These are phyloP conservation scores for Pulicaria dysenterica DNA, from an alignment of 129 eudicot genomes.

Conservation along the genomic window DNA sequence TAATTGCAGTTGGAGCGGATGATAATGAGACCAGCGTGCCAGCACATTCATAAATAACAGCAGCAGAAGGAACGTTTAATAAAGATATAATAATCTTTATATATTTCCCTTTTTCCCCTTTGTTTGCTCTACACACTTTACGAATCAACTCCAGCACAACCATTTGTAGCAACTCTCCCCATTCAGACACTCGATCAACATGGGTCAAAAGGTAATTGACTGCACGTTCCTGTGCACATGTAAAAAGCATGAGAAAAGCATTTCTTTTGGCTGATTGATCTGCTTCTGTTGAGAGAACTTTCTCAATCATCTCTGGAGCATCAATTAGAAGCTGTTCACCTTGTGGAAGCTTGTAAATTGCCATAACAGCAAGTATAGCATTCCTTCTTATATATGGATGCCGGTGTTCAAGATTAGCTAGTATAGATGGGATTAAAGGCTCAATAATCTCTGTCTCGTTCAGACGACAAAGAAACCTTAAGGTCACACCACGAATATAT, in stretches of 20 bases:
- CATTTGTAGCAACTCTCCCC: slow-evolving; percentile 96
- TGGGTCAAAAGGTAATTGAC: slow-evolving; percentile 78
- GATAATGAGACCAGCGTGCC: slow-evolving; percentile 91
- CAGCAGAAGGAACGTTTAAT: slow-evolving; percentile 84
- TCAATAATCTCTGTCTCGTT: slow-evolving; percentile 86
- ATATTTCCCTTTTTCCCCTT: slow-evolving; percentile 84
- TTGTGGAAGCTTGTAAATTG: slow-evolving; percentile 93
- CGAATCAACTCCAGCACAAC: slow-evolving; percentile 90
- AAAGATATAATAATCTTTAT: slow-evolving; percentile 84
- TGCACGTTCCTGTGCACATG: slow-evolving; percentile 92
- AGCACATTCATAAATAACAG: slow-evolving; percentile 94
- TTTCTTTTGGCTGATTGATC: slow-evolving; percentile 93
- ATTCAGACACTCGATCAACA: slow-evolving; percentile 79
- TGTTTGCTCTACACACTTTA: slow-evolving; percentile 93
- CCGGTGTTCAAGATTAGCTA: slow-evolving; percentile 84
- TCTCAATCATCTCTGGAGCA: slow-evolving; percentile 96
- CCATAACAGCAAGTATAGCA: slow-evolving; percentile 94
- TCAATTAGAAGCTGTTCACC: slow-evolving; percentile 92
- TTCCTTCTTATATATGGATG: slow-evolving; percentile 89
- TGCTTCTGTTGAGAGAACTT: slow-evolving; percentile 74
- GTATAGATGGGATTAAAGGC: slow-evolving; percentile 86
- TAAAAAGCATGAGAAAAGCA: slow-evolving; percentile 96
- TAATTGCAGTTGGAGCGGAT: slow-evolving; percentile 93
- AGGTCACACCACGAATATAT: slow-evolving; percentile 89
- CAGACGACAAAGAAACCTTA: slow-evolving; percentile 88